Percentiles rank a stretch among this genome's conserved stretches.
phyloP scores from a whole-genome alignment of 441 rosid species.

The Croton laevigatus region DNA sequence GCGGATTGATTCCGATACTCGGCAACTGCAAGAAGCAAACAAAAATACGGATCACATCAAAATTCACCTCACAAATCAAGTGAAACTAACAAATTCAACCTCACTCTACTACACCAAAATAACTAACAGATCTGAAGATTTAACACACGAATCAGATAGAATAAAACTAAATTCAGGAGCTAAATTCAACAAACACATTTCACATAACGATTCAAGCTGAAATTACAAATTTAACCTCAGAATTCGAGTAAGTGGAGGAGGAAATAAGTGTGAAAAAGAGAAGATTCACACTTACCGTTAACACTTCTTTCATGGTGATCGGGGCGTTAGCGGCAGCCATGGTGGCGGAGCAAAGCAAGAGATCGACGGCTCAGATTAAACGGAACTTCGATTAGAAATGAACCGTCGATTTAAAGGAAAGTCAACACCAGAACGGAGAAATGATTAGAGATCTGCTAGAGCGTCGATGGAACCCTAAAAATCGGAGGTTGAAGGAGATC shows the following conservation, averaged over 20 bases:
- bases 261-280: background rate
- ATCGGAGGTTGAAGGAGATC: constrained; percentile 10
- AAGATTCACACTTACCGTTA: constrained; percentile 36
- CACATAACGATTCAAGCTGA: background rate
- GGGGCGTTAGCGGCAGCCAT: constrained; percentile 71
- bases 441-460: constrained; percentile 58
- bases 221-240: background rate
- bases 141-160: background rate
- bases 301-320: constrained; percentile 58
- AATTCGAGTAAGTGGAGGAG: background rate
- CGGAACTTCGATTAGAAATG: constrained; percentile 45
- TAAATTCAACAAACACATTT: background rate
- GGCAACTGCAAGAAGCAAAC: constrained; percentile 50
- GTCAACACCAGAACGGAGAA: constrained; percentile 22
- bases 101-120: background rate
- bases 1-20: constrained; percentile 78
- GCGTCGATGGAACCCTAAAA: constrained; percentile 34
- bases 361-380: constrained; percentile 34
- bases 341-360: constrained; percentile 10
- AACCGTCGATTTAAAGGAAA: constrained; percentile 29
- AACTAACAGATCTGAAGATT: constrained; percentile 11
- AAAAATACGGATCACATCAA: constrained; percentile 16
- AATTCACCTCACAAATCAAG: background rate
- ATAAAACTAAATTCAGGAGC: background rate
- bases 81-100: constrained; percentile 1